phyloP scores from a whole-genome alignment of 345 rosid species.

The Noccaea bulbosa region DNA sequence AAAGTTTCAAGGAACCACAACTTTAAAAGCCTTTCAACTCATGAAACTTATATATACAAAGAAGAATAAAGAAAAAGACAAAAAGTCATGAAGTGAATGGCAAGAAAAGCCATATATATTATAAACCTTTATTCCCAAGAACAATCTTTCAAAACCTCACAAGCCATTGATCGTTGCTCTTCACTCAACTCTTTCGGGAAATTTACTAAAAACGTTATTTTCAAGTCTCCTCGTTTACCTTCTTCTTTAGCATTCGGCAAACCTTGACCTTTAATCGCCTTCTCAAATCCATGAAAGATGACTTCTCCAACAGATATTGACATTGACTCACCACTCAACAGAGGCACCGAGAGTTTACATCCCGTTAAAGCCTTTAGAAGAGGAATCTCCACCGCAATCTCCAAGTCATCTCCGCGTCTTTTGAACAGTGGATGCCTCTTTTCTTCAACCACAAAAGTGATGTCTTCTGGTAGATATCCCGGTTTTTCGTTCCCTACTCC shows the following conservation, averaged over 20 bases:
- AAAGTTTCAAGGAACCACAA: conserved; percentile 28
- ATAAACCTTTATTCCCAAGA: conserved; percentile 35
- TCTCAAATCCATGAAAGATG: conserved; percentile 67
- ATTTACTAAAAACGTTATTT: conserved; percentile 57
- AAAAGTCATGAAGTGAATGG: conserved; percentile 11
- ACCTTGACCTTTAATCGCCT: conserved; percentile 71
- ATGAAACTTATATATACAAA: conserved; percentile 36
- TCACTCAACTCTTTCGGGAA: conserved; percentile 61
- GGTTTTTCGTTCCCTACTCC: conserved; percentile 87
- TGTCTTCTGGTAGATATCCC: conserved; percentile 71
- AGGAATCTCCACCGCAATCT: conserved; percentile 71
- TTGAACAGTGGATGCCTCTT: conserved; percentile 64
- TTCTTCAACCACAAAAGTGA: conserved; percentile 64
- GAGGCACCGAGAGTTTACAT: conserved; percentile 67
- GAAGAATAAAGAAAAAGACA: neutral
- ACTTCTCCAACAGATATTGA: conserved; percentile 54
- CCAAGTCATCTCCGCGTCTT: conserved; percentile 67
- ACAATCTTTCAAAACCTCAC: conserved; percentile 58
- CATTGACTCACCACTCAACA: conserved; percentile 67
- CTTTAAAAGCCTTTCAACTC: conserved; percentile 17
- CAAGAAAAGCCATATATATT: neutral
- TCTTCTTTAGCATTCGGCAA: conserved; percentile 62
- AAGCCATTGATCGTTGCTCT: conserved; percentile 56
- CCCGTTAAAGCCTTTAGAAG: conserved; percentile 79
- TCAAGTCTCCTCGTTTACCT: conserved; percentile 67